phyloP scores from a whole-genome alignment of 2,329 filamentous ascomycete genomes.

The Colletotrichum sidae region DNA sequence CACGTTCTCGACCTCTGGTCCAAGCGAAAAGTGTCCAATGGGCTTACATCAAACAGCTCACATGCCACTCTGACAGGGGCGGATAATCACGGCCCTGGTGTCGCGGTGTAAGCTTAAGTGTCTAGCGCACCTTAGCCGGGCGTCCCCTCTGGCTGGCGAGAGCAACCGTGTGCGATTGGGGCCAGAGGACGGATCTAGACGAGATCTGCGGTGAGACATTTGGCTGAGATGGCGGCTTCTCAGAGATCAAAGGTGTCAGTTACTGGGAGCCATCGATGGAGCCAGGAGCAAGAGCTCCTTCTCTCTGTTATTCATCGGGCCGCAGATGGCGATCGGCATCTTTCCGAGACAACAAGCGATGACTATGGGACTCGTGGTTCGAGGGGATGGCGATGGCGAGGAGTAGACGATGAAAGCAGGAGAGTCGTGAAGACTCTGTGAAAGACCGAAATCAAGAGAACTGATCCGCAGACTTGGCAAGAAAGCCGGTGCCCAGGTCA shows the following conservation, averaged over 20 bases:
- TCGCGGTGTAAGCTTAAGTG: constrained; percentile 30
- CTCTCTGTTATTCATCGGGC: no score
- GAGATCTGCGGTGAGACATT: constrained; percentile 25
- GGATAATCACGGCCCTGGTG: constrained; percentile 10
- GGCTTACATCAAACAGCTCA: constrained; percentile 36
- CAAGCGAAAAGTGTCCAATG: constrained; percentile 15
- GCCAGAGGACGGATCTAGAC: constrained; percentile 18
- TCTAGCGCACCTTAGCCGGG: constrained; percentile 1
- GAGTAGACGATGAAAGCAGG: no score
- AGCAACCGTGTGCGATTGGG: neutral
- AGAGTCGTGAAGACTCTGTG: no score
- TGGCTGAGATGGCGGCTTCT: neutral
- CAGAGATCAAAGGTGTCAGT: neutral
- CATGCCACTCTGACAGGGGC: constrained; percentile 23
- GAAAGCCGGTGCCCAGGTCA: no score
- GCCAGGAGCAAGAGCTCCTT: no score
- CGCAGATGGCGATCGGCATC: no score
- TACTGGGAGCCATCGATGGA: neutral
- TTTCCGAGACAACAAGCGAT: no score
- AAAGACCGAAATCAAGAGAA: no score
- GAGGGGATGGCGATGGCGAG: no score
- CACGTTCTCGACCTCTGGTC: neutral
- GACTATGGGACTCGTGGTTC: no score
- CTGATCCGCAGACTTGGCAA: no score
- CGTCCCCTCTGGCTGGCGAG: neutral